A percentile compares a stretch with the other conserved stretches of the same genome.
Evolutionary conservation across 805 yeast species (phyloP).

Genomic region (Suhomyces prunicola): DNA sequence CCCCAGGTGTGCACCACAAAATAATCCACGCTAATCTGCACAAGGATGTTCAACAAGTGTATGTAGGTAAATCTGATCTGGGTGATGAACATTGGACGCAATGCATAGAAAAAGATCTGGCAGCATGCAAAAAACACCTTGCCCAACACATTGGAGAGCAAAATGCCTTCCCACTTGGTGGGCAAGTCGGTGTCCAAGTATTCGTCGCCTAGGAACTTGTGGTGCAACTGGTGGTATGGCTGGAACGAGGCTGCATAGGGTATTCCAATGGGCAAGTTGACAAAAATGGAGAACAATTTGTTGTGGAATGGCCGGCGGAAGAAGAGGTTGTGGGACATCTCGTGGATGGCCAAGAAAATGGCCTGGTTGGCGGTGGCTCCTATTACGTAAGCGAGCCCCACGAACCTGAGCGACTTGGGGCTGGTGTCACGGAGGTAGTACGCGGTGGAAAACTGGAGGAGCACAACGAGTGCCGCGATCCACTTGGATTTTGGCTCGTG

Average conservation of each 20-base stretch:
- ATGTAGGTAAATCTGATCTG: slow-evolving; percentile 69
- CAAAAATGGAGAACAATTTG: slow-evolving; percentile 69
- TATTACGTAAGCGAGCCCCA: slow-evolving; percentile 64
- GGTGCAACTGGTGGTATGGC: slow-evolving; percentile 90
- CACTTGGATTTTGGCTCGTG: slow-evolving; percentile 85
- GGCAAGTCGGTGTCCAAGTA: slow-evolving; percentile 85
- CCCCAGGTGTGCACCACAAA: slow-evolving; percentile 63
- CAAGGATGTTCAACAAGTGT: slow-evolving; percentile 65
- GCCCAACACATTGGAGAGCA: slow-evolving; percentile 75
- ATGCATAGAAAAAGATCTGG: slow-evolving; percentile 84
- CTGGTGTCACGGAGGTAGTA: slow-evolving; percentile 55
- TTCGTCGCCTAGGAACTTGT: slow-evolving; percentile 85
- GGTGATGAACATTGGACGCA: slow-evolving; percentile 85
- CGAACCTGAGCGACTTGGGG: slow-evolving; percentile 51
- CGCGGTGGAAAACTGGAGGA: slow-evolving; percentile 65
- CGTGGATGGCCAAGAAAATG: slow-evolving; percentile 83
- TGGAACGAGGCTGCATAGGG: slow-evolving; percentile 88
- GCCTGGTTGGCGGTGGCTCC: slow-evolving; percentile 90
- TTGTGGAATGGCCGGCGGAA: slow-evolving; percentile 77
- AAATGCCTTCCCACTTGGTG: slow-evolving; percentile 68
- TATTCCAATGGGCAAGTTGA: slow-evolving; percentile 83
- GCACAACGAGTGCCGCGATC: slow-evolving; percentile 62
- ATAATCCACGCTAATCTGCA: slow-evolving; percentile 58
- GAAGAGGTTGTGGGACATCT: slow-evolving; percentile 78
- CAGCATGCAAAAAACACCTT: slow-evolving; percentile 88